Evolutionary conservation across 768 basidiomycete species (phyloP), one percentile per base, ranked within the genome.

Genomic region (Pholiota microspora): DNA sequence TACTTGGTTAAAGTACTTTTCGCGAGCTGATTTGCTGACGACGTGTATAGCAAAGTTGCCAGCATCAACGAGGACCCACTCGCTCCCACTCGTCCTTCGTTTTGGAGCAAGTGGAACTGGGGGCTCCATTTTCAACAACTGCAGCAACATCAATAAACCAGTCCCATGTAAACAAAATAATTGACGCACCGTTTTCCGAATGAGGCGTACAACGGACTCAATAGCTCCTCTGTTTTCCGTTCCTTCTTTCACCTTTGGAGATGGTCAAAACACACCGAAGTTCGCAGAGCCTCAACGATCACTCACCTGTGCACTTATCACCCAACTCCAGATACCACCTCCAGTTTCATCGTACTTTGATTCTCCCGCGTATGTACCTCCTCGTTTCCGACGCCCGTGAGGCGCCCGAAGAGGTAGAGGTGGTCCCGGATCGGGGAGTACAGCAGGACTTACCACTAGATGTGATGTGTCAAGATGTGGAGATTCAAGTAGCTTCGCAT

Each of bases 31-130:
- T 53, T 70, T 79, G 70, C 86, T 88, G 55, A 92, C 60, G 45
- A 94, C 74, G 64, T 94, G 91, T 18, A 93, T 83, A 0, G 84
- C 91, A 74, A 91, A 88, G 44, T 83, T 77, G 27, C 90, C 90
- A 6, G 82, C 88, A 65, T 94, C 91, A 45, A 94, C 72, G 84
- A 93, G 83, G 2, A 86, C 87, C 92, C 91, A 94, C 23, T 88
- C 89, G 50, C 85, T 85, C 58, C 80, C 77, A 54, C 77, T 75
- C 25, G 79, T 73, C 29, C 79, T 78, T 64, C 83, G 84, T 55
- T 89, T 90, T 16, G 82, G 80, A 2, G 86, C 82, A 10, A 92
- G 72, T 12, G 74, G 65, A 27, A 90, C 62, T 8, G 84, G 83
- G 1, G 88, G 86, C 10, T 80, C 69, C 55, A 74, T 69, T 23